phyloP scores from a whole-genome alignment of 2,329 filamentous ascomycete species.

The Ciborinia camelliae region DNA sequence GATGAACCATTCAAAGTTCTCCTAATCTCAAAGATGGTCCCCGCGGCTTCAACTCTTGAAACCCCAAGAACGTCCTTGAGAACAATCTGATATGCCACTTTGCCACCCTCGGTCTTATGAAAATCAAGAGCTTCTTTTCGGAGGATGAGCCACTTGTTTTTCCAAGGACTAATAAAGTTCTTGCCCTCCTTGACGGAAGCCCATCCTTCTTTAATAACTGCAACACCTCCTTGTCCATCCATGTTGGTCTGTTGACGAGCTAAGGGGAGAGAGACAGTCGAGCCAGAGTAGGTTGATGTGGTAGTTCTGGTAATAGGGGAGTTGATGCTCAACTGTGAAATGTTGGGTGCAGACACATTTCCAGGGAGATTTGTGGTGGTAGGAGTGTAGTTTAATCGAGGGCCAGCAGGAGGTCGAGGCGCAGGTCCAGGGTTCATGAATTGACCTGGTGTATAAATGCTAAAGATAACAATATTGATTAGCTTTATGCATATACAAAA shows the following conservation, averaged over 20 bases:
- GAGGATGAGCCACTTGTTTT: conserved; percentile 86
- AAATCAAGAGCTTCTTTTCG: conserved; percentile 93
- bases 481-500: conserved; percentile 11
- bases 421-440: conserved; percentile 98
- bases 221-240: conserved; percentile 64
- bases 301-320: conserved; percentile 65
- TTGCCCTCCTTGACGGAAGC: conserved; percentile 88
- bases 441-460: conserved; percentile 58
- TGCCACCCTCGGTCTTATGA: conserved; percentile 84
- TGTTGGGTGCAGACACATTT: conserved; percentile 74
- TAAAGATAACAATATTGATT: conserved; percentile 33
- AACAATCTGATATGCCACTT: conserved; percentile 79
- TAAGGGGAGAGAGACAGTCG: conserved; percentile 70
- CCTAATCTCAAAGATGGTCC: conserved; percentile 92
- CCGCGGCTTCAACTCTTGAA: conserved; percentile 83
- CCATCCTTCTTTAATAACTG: conserved; percentile 77
- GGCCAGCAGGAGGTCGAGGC: conserved; percentile 80
- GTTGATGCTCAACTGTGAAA: conserved; percentile 51
- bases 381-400: conserved; percentile 76
- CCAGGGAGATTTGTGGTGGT: conserved; percentile 67
- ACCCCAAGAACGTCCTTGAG: conserved; percentile 88
- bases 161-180: conserved; percentile 81
- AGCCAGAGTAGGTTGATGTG: conserved; percentile 66
- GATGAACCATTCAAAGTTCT: conserved; percentile 66
- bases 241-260: conserved; percentile 53